Conservation (phyloP, 1,139 yeast genomes). For the Hemisphaericaspora lyxosophila region DNA sequence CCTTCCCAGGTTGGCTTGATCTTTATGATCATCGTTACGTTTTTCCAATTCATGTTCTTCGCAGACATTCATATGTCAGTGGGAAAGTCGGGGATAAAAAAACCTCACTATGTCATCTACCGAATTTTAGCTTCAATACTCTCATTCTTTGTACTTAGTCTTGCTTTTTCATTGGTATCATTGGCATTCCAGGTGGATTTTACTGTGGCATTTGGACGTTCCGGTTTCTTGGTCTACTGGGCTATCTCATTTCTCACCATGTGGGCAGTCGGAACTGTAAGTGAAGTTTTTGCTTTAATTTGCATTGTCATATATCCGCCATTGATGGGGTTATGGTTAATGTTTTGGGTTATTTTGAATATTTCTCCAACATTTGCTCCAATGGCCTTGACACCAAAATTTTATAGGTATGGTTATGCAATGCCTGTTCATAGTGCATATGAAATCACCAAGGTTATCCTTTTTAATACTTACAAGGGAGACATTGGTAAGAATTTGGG, state of each 20-base stretch:
- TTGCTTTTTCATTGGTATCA: conserved; percentile 39
- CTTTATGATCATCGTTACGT: conserved; percentile 60
- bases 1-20: conserved; percentile 73
- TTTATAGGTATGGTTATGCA: conserved; percentile 37
- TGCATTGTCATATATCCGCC: conserved; percentile 34
- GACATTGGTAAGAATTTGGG: conserved; percentile 36
- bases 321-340: conserved; percentile 41
- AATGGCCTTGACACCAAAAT: conserved; percentile 30
- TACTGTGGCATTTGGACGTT: conserved; percentile 35
- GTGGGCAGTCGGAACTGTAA: conserved; percentile 42
- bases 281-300: conserved; percentile 37
- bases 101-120: conserved; percentile 30
- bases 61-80: conserved; percentile 52
- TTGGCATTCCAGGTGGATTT: conserved; percentile 47
- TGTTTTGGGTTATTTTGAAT: conserved; percentile 40
- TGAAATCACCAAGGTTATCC: conserved; percentile 35
- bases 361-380: conserved; percentile 40
- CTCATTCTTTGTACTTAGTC: conserved; percentile 37
- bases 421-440: conserved; percentile 39
- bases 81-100: conserved; percentile 31
- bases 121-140: conserved; percentile 28
- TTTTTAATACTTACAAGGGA: conserved; percentile 37
- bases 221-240: conserved; percentile 48
- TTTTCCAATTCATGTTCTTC: conserved; percentile 57
- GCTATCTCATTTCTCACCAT: conserved; percentile 40